These are phyloP conservation scores for Sclerotinia minor DNA, from an alignment of 2,329 filamentous ascomycete species.

Conservation along the genomic window DNA sequence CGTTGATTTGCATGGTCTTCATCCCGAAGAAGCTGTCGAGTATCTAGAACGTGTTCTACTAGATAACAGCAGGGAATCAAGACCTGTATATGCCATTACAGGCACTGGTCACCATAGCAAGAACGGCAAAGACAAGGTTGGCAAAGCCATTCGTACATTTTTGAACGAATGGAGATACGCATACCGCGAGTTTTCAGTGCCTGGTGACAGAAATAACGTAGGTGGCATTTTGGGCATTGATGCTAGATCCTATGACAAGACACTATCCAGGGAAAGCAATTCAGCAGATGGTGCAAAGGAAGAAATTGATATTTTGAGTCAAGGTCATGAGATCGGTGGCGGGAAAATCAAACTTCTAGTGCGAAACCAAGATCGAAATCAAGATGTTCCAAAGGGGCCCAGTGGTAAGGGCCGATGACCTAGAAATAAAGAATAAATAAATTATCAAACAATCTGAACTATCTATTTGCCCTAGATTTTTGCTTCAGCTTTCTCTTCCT, in stretches of 20 bases:
- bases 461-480: slow-evolving; percentile 26
- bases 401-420: slow-evolving; percentile 37
- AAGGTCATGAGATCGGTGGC: slow-evolving; percentile 67
- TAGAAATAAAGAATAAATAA: slow-evolving; percentile 36
- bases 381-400: slow-evolving; percentile 38
- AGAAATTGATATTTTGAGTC: slow-evolving; percentile 57
- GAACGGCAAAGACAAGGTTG: slow-evolving; percentile 98
- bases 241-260: slow-evolving; percentile 66
- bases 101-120: slow-evolving; percentile 97
- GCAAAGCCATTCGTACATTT: slow-evolving; percentile 87
- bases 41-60: slow-evolving; percentile 87
- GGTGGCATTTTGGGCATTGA: slow-evolving; percentile 75
- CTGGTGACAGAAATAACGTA: slow-evolving; percentile 81
- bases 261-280: slow-evolving; percentile 51
- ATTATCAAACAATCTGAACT: slow-evolving; percentile 31
- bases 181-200: slow-evolving; percentile 93
- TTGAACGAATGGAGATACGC: slow-evolving; percentile 95
- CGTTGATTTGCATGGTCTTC: slow-evolving; percentile 96
- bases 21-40: slow-evolving; percentile 93
- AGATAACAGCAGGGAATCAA: slow-evolving; percentile 71
- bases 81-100: slow-evolving; percentile 91
- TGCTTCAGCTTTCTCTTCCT: slow-evolving; percentile 17
- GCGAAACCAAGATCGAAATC: slow-evolving; percentile 45
- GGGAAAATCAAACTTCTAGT: slow-evolving; percentile 63
- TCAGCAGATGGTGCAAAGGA: slow-evolving; percentile 41